phyloP scores from a whole-genome alignment of 768 basidiomycete species.

The Cystobasidium ongulense region DNA sequence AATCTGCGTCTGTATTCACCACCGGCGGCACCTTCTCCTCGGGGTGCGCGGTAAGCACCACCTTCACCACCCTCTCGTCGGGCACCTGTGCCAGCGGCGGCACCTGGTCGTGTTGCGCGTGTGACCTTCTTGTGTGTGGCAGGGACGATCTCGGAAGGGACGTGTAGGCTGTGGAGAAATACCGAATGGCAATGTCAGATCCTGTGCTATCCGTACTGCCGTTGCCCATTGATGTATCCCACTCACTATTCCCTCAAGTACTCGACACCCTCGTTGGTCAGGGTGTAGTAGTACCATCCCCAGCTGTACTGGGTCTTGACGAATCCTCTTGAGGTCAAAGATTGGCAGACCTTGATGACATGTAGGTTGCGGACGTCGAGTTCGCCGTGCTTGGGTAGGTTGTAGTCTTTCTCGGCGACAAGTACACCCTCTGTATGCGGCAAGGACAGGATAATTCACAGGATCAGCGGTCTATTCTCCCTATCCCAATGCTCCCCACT shows the following conservation, averaged over 20 bases:
- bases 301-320: conserved; percentile 99
- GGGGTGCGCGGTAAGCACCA: conserved; percentile 79
- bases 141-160: conserved; percentile 91
- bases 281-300: conserved; percentile 97
- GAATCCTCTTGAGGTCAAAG: conserved; percentile 63
- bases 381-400: conserved; percentile 89
- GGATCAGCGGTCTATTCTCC: background rate
- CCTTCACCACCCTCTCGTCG: conserved; percentile 49
- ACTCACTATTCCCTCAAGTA: conserved; percentile 80
- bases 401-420: conserved; percentile 99
- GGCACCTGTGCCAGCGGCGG: conserved; percentile 57
- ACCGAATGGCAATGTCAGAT: background rate
- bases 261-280: conserved; percentile 94
- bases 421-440: conserved; percentile 75
- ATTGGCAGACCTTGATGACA: conserved; percentile 66
- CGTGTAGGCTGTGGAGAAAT: conserved; percentile 64
- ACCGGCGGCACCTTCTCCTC: conserved; percentile 53
- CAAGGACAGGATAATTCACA: background rate
- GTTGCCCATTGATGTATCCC: conserved; percentile 37
- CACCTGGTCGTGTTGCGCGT: conserved; percentile 74
- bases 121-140: conserved; percentile 94
- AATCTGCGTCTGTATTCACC: conserved; percentile 71
- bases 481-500: background rate
- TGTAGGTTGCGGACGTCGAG: conserved; percentile 59
- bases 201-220: conserved; percentile 21